Conservation (phyloP, 2,329 filamentous ascomycete species). For the Cladosporium phlei region DNA sequence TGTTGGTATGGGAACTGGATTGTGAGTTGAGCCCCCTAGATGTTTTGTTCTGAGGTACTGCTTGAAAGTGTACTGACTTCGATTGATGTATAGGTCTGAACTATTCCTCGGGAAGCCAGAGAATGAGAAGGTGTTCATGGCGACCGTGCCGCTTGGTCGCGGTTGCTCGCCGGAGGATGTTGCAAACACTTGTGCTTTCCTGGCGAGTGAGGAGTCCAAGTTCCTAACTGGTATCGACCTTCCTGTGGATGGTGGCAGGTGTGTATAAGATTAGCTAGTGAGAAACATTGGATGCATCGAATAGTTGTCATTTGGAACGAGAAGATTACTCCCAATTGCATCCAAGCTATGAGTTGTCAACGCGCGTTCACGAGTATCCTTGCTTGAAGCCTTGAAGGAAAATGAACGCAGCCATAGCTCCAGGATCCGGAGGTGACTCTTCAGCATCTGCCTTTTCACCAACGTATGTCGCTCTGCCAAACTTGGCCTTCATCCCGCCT, state of each 20-base stretch:
- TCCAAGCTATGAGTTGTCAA: no score
- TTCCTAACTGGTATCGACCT: constrained; percentile 71
- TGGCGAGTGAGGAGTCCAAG: constrained; percentile 65
- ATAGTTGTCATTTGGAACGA: no score
- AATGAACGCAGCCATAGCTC: constrained; percentile 34
- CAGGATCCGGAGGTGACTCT: constrained; percentile 33
- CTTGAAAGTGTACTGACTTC: not conserved
- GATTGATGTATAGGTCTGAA: constrained; percentile 20
- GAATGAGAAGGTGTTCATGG: constrained; percentile 53
- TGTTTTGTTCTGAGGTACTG: no score
- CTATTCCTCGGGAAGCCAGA: constrained; percentile 57
- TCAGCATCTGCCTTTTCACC: constrained; percentile 26
- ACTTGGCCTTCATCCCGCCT: constrained; percentile 33
- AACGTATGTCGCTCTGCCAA: constrained; percentile 35
- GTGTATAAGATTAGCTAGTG: constrained; percentile 27
- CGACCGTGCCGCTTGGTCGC: constrained; percentile 52
- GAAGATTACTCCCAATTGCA: no score
- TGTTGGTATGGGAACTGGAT: constrained; percentile 29
- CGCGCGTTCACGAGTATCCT: not conserved
- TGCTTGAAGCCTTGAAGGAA: constrained; percentile 27
- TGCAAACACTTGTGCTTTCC: constrained; percentile 64
- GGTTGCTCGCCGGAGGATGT: constrained; percentile 60
- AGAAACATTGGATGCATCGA: no score
- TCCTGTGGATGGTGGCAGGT: constrained; percentile 56
- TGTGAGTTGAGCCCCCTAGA: constrained; percentile 22